Base-by-base conservation (phyloP, 257 asterid genomes). In the Scutellaria baicalensis region DNA sequence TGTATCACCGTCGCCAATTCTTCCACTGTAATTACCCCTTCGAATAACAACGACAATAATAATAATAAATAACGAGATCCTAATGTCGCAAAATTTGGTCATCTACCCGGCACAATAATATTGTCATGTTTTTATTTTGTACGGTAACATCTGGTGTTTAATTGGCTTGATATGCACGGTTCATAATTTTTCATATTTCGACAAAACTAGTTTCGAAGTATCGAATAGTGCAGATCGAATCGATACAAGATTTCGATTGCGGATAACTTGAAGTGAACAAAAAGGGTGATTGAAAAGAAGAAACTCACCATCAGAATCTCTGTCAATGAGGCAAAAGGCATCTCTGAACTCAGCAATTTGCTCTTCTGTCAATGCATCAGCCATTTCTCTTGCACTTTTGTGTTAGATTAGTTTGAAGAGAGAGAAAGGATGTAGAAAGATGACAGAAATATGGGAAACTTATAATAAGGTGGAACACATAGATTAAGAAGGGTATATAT, bases 1-100 rank as follows among this genome's bases (percentile, higher is more conserved):
- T 85, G 88, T 36, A 91, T 78, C 54, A 81, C 92, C 0, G 81
- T 75, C 9, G 85, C 84, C 55, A 91, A 64, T 59, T 91, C 97
- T 48, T 73, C 94, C 65, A 85, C 69, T 2, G 91, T 86, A 17
- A 91, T 85, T 20, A 82, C 71, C 42, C 96, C 97, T 91, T 76
- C 42, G 13, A 36, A 6, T 21, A 36, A 59, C 13, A 3, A 67
- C 2, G 21, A 27, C 0, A 27, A 27, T 27, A 27, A 27, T 27
- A 27, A 27, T n/a, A n/a, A n/a, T n/a, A n/a, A n/a, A n/a, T n/a
- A 27, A 27, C 4, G 4, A 27, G 33, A 27, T 27, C 4, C 33
- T 27, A 27, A 27, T 1, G 33, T 27, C 33, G 4, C 33, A 2
- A 27, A 27, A 27, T 27, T 27, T 27, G 33, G 33, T 27, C 33